Evolutionary conservation across 2,329 filamentous ascomycete species (phyloP).

Genomic region (Alternaria gansuensis): DNA sequence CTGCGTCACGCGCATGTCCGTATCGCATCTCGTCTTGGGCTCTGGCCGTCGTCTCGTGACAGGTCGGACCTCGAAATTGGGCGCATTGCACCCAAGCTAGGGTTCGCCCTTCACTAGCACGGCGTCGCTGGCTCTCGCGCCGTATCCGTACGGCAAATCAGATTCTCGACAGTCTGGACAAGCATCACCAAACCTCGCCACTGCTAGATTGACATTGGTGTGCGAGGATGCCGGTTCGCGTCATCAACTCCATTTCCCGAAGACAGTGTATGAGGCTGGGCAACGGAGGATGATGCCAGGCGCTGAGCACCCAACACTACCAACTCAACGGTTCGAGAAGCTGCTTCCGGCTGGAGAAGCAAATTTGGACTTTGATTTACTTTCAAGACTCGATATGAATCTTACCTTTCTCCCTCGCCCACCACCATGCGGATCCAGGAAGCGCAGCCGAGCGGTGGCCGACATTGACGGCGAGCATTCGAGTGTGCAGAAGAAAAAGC

Average conservation of each 20-base stretch:
- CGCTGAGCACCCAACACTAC: constrained; percentile 24
- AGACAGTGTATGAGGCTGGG: constrained; percentile 43
- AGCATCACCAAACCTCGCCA: constrained; percentile 10
- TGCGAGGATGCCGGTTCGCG: constrained; percentile 44
- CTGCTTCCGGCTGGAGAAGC: constrained; percentile 19
- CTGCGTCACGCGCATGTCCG: constrained; percentile 18
- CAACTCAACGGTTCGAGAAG: constrained; percentile 18
- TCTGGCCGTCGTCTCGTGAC: constrained; percentile 37
- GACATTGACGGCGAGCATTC: constrained; percentile 67
- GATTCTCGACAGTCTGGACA: constrained; percentile 6
- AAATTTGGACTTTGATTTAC: constrained; percentile 48
- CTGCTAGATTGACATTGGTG: constrained; percentile 12
- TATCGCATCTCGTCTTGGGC: constrained; percentile 21
- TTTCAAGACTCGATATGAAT: constrained; percentile 39
- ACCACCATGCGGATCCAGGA: constrained; percentile 46
- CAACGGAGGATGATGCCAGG: constrained; percentile 44
- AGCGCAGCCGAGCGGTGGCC: constrained; percentile 62
- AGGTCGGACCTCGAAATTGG: constrained; percentile 21
- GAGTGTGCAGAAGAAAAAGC: constrained; percentile 69
- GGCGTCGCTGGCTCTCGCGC: constrained; percentile 23
- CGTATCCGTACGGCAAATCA: constrained; percentile 22
- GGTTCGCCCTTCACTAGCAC: constrained; percentile 21
- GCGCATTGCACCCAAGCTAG: constrained; percentile 16
- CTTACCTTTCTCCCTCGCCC: constrained; percentile 49
- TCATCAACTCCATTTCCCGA: constrained; percentile 25